A percentile compares a stretch with the other conserved stretches of the same genome.
Conservation (phyloP, 2,329 filamentous ascomycete genomes). For the Penicillium psychrosexuale region DNA sequence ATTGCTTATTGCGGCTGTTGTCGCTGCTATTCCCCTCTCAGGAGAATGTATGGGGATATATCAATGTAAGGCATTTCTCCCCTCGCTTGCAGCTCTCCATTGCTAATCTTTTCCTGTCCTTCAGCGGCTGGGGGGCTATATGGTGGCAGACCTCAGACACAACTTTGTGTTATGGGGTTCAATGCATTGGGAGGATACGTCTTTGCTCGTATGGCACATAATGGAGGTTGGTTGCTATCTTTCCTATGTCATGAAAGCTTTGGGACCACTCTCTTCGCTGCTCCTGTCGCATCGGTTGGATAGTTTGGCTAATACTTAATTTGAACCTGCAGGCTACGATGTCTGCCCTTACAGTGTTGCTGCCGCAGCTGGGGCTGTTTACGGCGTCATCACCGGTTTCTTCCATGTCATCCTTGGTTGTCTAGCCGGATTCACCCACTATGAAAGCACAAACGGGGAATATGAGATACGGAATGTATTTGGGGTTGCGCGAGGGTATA, state of each 20-base stretch:
- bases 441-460: slow-evolving; percentile 10
- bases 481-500: slow-evolving; percentile 11
- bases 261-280: not conserved
- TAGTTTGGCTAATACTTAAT: not conserved
- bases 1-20: slow-evolving; percentile 15
- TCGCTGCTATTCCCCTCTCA: slow-evolving; percentile 15
- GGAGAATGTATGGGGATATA: slow-evolving; percentile 18
- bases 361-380: slow-evolving; percentile 16
- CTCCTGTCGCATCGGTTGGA: not conserved
- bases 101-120: not conserved
- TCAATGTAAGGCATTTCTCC: slow-evolving; percentile 5
- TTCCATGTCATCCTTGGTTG: slow-evolving; percentile 16
- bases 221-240: slow-evolving; percentile 2
- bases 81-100: not conserved
- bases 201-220: slow-evolving; percentile 21
- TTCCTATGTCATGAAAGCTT: not conserved
- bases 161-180: slow-evolving; percentile 12
- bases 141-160: slow-evolving; percentile 5
- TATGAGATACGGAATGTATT: slow-evolving; percentile 11
- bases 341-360: slow-evolving; percentile 17
- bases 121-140: slow-evolving; percentile 12
- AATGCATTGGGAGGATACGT: slow-evolving; percentile 18
- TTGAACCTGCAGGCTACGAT: slow-evolving; percentile 5
- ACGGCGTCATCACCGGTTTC: slow-evolving; percentile 14
- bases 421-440: not conserved